Evolutionary conservation across 78 protist species (phyloP), one percentile per base, ranked within the genome.

Genomic region (Pigoraptor vietnamica): DNA sequence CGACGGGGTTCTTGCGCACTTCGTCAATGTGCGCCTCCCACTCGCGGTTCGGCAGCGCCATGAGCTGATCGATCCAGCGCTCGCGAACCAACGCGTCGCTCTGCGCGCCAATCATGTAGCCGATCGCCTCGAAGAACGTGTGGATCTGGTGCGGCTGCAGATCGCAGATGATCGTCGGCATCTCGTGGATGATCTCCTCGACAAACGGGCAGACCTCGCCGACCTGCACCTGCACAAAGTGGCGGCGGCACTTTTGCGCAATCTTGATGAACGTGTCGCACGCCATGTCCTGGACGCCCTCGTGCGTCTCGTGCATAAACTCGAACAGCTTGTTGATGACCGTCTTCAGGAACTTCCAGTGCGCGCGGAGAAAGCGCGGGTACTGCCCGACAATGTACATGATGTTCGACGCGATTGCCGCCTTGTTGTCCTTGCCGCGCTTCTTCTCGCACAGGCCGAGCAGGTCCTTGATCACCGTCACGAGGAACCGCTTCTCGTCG

Each of bases 381-480:
- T 99, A 99, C 93, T 99, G 99, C 23, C 99, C 99, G 23, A 99
- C 99, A 10, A 99, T 97, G 95, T 99, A 99, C 99, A 99, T 99
- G 95, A 99, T 98, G 93, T 99, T 98, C 90, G 96, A 83, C 0
- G 99, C 99, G 37, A 99, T 95, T 38, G 97, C 99, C 0, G 99
- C 99, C 92, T 98, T 98, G 97, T 99, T 96, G 93, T 98, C 99
- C 93, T 98, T 98, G 24, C 99, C 99, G 23, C 93, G 91, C 94
- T 92, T 95, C 56, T 56, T 83, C 92, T 98, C 99, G 92, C 97
- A 95, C 34, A 99, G 94, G 10, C 93, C 97, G 25, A 99, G 95
- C 86, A 99, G 95, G n/a, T 99, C 99, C 89, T 93, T 93, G 92
- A 99, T 97, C 40, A 98, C 99, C 29, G 90, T 91, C n/a, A 99